Conservation (phyloP, 495 filamentous ascomycete genomes). For the Lasiosphaeriaceae sp. region DNA sequence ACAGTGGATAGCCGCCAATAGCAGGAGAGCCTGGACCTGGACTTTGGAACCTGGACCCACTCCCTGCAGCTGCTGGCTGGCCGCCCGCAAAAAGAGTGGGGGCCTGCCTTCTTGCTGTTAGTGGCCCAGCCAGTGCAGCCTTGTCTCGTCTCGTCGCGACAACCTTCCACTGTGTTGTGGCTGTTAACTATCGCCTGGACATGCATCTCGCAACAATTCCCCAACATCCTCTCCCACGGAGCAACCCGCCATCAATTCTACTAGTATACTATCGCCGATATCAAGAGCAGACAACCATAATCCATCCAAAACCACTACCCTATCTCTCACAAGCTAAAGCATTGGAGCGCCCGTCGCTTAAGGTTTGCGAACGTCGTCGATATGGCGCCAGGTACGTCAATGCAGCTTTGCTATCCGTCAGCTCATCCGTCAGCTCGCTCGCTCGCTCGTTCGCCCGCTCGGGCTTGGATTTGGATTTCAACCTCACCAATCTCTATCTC, state of each 20-base stretch:
- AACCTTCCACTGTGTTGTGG: not conserved
- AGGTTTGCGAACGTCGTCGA: not conserved
- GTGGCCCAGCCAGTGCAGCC: constrained; percentile 17
- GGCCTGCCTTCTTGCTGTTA: not conserved
- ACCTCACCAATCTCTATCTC: too few species aligned
- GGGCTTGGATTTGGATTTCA: too few species aligned
- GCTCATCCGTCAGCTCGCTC: too few species aligned
- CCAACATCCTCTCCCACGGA: too few species aligned
- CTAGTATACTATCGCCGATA: too few species aligned
- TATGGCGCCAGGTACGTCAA: constrained; percentile 29
- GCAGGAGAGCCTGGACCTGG: not conserved
- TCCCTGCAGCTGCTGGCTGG: constrained; percentile 4
- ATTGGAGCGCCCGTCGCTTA: not conserved
- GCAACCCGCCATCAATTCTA: too few species aligned
- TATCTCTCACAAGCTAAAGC: too few species aligned
- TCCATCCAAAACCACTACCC: too few species aligned
- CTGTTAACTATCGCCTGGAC: too few species aligned
- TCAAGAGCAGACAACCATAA: too few species aligned
- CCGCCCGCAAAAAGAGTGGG: constrained; percentile 4
- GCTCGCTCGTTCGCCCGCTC: too few species aligned
- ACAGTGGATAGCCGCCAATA: not conserved
- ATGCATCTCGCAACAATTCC: too few species aligned
- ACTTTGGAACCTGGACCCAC: not conserved
- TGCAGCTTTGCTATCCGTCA: not conserved
- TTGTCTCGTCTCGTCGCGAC: constrained; percentile 11